Evolutionary conservation across 1,284 basidiomycete species (phyloP).

Genomic region (Moniliophthora roreri): DNA sequence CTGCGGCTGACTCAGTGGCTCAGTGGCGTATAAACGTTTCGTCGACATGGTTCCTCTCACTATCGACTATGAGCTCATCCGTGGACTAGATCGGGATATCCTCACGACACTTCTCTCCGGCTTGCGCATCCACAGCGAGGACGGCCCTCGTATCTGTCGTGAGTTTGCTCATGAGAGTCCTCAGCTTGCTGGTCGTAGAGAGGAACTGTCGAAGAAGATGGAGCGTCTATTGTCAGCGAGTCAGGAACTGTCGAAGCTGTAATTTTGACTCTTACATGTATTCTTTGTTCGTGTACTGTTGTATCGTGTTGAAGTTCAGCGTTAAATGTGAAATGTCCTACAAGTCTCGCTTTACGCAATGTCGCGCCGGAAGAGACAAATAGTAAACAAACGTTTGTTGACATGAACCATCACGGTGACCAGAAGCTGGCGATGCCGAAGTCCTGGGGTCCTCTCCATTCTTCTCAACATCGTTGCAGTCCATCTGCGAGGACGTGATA

Average conservation of each 20-base stretch:
- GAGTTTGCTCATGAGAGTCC: conserved; percentile 56
- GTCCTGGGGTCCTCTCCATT: too few species aligned
- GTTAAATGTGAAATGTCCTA: too few species aligned
- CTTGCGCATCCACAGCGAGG: conserved; percentile 44
- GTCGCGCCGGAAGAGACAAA: too few species aligned
- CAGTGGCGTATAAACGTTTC: conserved; percentile 72
- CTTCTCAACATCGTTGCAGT: too few species aligned
- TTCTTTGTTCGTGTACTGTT: too few species aligned
- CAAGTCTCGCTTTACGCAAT: too few species aligned
- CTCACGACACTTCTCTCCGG: conserved; percentile 36
- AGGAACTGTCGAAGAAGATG: conserved; percentile 50
- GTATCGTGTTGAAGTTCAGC: too few species aligned
- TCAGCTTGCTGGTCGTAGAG: conserved; percentile 41
- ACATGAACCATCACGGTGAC: too few species aligned
- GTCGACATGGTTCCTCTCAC: conserved; percentile 61
- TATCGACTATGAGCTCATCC: conserved; percentile 63
- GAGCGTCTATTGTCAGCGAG: conserved; percentile 52
- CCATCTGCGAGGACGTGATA: too few species aligned
- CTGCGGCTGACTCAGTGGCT: background rate
- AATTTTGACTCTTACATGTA: too few species aligned
- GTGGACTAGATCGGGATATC: conserved; percentile 43
- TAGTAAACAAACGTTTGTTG: too few species aligned
- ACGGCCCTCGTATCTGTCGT: conserved; percentile 48
- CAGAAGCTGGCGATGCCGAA: too few species aligned
- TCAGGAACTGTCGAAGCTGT: conserved; percentile 36